phyloP scores from a whole-genome alignment of 1,284 basidiomycete genomes.

The Boletus semigastroideus region DNA sequence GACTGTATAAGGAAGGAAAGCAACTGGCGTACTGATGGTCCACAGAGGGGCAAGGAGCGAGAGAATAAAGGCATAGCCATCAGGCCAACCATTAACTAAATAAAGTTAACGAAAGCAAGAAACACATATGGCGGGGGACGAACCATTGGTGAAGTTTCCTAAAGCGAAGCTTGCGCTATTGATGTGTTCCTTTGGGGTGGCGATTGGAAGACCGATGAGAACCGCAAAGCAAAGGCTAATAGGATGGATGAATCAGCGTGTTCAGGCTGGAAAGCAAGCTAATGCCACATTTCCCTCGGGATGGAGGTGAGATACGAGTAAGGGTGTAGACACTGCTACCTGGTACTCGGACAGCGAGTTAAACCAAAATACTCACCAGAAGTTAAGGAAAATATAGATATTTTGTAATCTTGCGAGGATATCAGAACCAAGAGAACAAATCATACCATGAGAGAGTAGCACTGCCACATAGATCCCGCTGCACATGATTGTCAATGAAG shows the following conservation, averaged over 20 bases:
- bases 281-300: too few species aligned
- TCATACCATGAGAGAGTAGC: conserved; percentile 33
- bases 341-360: background rate
- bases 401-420: conserved; percentile 34
- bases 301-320: too few species aligned
- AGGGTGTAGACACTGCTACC: too few species aligned
- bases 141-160: conserved; percentile 59
- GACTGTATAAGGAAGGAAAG: background rate
- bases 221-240: conserved; percentile 58
- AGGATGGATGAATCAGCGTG: background rate
- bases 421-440: conserved; percentile 45
- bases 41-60: conserved; percentile 77
- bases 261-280: background rate
- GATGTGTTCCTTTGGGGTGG: conserved; percentile 64
- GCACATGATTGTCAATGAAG: background rate
- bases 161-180: conserved; percentile 69
- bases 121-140: conserved; percentile 30
- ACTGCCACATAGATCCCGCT: conserved; percentile 35
- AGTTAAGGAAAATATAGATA: conserved; percentile 32
- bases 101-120: conserved; percentile 1
- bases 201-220: conserved; percentile 73
- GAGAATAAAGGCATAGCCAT: conserved; percentile 73
- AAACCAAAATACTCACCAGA: conserved; percentile 28
- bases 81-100: conserved; percentile 68
- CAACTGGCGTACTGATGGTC: conserved; percentile 62